Conservation (phyloP, 2,329 filamentous ascomycete species). For the Colletotrichum kahawae region DNA sequence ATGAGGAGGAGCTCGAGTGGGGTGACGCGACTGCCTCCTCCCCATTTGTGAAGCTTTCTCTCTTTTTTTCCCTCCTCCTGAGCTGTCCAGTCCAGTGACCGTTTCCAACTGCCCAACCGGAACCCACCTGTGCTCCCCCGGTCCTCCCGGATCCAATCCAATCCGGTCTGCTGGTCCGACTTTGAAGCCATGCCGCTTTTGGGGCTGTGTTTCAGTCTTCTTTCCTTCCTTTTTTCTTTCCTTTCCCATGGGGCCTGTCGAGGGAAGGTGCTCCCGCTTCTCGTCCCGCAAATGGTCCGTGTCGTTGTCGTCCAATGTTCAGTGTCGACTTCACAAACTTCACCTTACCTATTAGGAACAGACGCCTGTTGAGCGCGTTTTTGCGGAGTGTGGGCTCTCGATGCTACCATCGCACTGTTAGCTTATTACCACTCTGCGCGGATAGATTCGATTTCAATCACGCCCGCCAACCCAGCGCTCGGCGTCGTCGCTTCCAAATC, state of each 20-base stretch:
- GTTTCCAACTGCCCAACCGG: neutral
- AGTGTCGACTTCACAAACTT: neutral
- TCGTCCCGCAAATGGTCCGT: neutral
- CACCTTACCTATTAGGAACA: neutral
- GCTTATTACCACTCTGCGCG: neutral
- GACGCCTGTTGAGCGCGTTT: neutral
- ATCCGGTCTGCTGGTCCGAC: constrained; percentile 6
- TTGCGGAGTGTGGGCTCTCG: neutral
- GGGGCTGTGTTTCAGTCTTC: constrained; percentile 8
- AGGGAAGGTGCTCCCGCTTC: neutral
- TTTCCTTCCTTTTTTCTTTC: neutral
- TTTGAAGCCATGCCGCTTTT: constrained; percentile 2
- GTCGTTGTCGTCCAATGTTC: neutral
- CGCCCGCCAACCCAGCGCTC: neutral
- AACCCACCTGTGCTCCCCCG: neutral
- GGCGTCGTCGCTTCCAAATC: neutral
- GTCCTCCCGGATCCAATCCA: constrained; percentile 5
- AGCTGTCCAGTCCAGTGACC: neutral
- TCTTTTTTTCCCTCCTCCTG: neutral
- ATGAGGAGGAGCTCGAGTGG: neutral
- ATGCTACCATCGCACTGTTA: neutral
- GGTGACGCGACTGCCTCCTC: neutral
- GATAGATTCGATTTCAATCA: neutral
- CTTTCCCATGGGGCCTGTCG: neutral
- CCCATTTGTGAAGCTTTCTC: neutral